A percentile compares a stretch with the other conserved stretches of the same genome.
Conservation (phyloP, 2,329 filamentous ascomycete genomes). For the Ophiocordyceps camponoti-floridani region DNA sequence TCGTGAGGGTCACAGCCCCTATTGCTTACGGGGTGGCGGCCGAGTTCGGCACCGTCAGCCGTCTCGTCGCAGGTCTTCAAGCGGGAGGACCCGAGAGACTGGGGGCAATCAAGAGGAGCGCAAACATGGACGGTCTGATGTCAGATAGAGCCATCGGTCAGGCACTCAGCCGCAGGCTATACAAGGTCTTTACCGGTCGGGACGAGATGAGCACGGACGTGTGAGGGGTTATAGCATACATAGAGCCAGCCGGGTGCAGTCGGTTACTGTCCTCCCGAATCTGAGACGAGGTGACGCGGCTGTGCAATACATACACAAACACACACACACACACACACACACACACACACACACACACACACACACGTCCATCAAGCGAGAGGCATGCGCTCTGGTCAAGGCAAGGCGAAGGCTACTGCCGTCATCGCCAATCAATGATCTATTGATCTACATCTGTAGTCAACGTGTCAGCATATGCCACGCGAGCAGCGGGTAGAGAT, state of each 20-base stretch:
- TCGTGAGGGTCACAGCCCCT: conserved; percentile 51
- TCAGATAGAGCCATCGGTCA: conserved; percentile 37
- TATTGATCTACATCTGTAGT: too few relatives aligned
- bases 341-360: too few relatives aligned
- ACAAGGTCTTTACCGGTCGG: conserved; percentile 39
- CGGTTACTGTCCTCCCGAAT: neutral
- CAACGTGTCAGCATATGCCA: too few relatives aligned
- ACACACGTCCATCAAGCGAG: too few relatives aligned
- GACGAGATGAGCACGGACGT: conserved; percentile 39
- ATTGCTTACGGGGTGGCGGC: conserved; percentile 52
- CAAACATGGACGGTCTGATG: conserved; percentile 37
- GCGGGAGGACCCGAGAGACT: conserved; percentile 39
- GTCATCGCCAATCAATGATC: too few relatives aligned
- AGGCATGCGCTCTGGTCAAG: too few relatives aligned
- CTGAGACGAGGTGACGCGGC: neutral
- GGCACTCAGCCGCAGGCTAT: conserved; percentile 38
- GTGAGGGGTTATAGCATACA: conserved; percentile 7
- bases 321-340: too few relatives aligned
- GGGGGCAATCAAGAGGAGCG: conserved; percentile 39
- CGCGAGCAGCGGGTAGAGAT: neutral
- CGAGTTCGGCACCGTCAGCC: conserved; percentile 38
- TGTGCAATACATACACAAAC: too few relatives aligned
- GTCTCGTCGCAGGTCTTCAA: conserved; percentile 41
- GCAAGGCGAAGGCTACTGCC: too few relatives aligned
- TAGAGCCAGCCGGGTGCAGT: neutral